A percentile compares a stretch with the other conserved stretches of the same genome.
These are phyloP conservation scores for Aspergillus caelatus DNA, from an alignment of 2,329 filamentous ascomycete species.

Conservation along the genomic window DNA sequence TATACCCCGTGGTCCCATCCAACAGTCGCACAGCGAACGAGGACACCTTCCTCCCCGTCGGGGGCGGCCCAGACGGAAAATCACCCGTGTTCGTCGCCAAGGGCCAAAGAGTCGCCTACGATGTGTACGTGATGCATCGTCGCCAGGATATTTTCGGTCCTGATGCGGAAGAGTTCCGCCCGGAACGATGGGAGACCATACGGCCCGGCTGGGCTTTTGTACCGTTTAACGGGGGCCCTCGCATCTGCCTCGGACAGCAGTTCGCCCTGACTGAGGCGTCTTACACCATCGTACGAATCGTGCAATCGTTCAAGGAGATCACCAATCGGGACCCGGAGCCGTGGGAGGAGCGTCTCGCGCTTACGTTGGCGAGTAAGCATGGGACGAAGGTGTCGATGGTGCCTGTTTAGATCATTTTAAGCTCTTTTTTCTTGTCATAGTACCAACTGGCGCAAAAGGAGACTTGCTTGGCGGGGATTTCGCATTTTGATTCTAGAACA, in stretches of 20 bases:
- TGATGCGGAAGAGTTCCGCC: slow-evolving; percentile 26
- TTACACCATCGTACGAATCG: slow-evolving; percentile 24
- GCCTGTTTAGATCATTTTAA: neutral
- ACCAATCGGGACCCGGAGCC: neutral
- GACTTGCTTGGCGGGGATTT: too few relatives aligned
- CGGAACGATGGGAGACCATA: slow-evolving; percentile 31
- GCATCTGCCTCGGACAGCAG: slow-evolving; percentile 30
- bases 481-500: too few relatives aligned
- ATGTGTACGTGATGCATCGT: slow-evolving; percentile 45
- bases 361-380: neutral
- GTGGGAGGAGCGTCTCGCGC: neutral
- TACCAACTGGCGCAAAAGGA: too few relatives aligned
- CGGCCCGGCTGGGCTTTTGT: slow-evolving; percentile 33
- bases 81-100: slow-evolving; percentile 32
- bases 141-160: slow-evolving; percentile 34
- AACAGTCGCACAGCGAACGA: slow-evolving; percentile 38
- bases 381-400: neutral
- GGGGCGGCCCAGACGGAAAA: slow-evolving; percentile 60
- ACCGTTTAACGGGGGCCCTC: slow-evolving; percentile 34
- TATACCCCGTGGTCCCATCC: slow-evolving; percentile 43
- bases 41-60: slow-evolving; percentile 40
- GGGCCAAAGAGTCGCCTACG: slow-evolving; percentile 28
- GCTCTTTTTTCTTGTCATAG: neutral
- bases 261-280: slow-evolving; percentile 23
- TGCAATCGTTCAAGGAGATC: slow-evolving; percentile 14